Conservation (phyloP, 2,329 filamentous ascomycete species). For the Paracamarosporium sp. region DNA sequence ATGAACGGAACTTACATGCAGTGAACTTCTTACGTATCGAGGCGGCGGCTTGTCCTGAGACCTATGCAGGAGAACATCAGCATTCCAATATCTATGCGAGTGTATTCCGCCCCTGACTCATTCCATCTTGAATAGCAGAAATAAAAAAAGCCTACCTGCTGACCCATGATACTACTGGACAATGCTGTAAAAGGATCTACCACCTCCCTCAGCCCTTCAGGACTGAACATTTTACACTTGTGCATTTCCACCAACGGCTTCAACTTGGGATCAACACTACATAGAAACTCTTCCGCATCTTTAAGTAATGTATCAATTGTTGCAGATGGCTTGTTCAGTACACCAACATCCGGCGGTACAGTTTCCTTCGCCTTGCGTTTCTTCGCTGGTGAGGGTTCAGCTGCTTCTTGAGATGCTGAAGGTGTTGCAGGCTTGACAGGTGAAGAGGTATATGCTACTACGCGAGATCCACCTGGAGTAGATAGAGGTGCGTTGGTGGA, state of each 20-base stretch:
- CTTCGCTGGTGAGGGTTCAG: constrained; percentile 45
- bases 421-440: constrained; percentile 47
- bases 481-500: constrained; percentile 73
- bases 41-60: constrained; percentile 88
- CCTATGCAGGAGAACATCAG: constrained; percentile 46
- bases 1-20: constrained; percentile 37
- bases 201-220: constrained; percentile 80
- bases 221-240: constrained; percentile 79
- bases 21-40: constrained; percentile 90
- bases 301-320: constrained; percentile 77
- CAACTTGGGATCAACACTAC: constrained; percentile 75
- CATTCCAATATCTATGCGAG: not conserved
- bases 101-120: not conserved
- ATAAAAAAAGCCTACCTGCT: constrained; percentile 64
- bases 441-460: constrained; percentile 58
- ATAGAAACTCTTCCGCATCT: constrained; percentile 76
- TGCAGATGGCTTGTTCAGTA: constrained; percentile 48
- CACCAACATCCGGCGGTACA: constrained; percentile 43
- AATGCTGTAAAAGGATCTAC: constrained; percentile 89
- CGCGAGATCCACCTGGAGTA: constrained; percentile 72
- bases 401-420: constrained; percentile 5
- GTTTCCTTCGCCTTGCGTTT: constrained; percentile 49
- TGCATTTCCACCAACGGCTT: constrained; percentile 75
- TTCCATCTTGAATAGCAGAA: not conserved
- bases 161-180: constrained; percentile 87